phyloP scores from a whole-genome alignment of 305 asterid genomes.

The Fraxinus platypoda region DNA sequence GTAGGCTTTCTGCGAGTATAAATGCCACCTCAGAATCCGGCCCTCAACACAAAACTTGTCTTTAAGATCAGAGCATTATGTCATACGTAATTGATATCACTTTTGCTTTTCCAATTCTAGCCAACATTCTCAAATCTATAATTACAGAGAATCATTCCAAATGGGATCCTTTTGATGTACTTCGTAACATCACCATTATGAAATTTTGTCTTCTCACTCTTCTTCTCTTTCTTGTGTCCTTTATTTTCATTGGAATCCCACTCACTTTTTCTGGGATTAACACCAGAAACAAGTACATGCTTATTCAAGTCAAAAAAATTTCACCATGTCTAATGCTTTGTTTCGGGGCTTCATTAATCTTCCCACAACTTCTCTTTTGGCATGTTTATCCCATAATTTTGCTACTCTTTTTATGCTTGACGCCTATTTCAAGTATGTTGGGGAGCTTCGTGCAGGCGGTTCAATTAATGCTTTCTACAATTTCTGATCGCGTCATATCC shows the following conservation, averaged over 20 bases:
- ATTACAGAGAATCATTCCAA: constrained; percentile 20
- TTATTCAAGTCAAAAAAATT: constrained; percentile 10
- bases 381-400: constrained; percentile 12
- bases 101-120: neutral
- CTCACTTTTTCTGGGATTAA: neutral
- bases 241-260: constrained; percentile 21
- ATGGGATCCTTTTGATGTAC: constrained; percentile 25
- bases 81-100: neutral
- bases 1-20: no score
- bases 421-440: neutral
- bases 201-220: neutral
- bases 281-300: neutral
- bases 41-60: no score
- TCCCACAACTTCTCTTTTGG: constrained; percentile 27
- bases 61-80: neutral
- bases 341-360: constrained; percentile 15
- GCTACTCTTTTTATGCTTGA: neutral
- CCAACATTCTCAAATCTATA: constrained; percentile 19
- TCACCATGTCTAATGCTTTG: constrained; percentile 13
- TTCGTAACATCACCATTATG: neutral
- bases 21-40: no score
- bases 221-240: constrained; percentile 16
- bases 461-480: neutral
- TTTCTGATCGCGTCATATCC: neutral
- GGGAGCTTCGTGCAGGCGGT: neutral